Base-by-base conservation (phyloP, 352 stramenopile genomes). In the Phytopythium sindhum region DNA sequence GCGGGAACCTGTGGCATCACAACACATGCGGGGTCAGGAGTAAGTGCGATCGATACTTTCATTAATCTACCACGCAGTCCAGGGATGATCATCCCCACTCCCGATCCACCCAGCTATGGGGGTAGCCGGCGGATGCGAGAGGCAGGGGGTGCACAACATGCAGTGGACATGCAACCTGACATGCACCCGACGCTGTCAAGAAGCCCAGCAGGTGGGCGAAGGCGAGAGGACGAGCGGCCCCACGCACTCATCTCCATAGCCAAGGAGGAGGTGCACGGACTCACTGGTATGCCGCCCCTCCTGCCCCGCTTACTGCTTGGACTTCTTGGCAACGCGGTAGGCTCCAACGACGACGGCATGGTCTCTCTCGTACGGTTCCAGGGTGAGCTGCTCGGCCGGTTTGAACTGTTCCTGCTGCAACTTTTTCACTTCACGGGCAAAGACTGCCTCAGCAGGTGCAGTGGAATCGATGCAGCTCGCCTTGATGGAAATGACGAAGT, bases 401-500 rank as follows among this genome's bases (percentile, higher is more conserved):
- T 99, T 99, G 81, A 99, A 99, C 73, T 99, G 95, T 78, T 99
- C 96, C 69, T 91, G 82, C 77, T 98, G 95, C 61, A 99, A 86
- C 82, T 99, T 99, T 80, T 97, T 97, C 51, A 99, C 96, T 84
- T 98, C 95, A 74, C 88, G 78, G 58, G 93, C 91, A 74, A 99
- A 99, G 1, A 99, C 97, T 21, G 97, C 97, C 83, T 99, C 98
- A 68, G 98, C 92, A 66, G 96, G 82, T 53, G 97, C 97, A 55
- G 98, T 99, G 26, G 95, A 99, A 88, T 99, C 97, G 77, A 99
- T 99, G 82, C 97, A 99, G 78, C 84, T 98, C 60, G 98, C 98
- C 88, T 99, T 99, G 87, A 99, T 98, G 57, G 97, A 98, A 75
- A 99, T 99, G 19, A 99, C 96, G 60, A 98, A 98, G 88, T 99